These are phyloP conservation scores for Calonectria crousiana DNA, from an alignment of 2,329 filamentous ascomycete genomes.

Conservation along the genomic window DNA sequence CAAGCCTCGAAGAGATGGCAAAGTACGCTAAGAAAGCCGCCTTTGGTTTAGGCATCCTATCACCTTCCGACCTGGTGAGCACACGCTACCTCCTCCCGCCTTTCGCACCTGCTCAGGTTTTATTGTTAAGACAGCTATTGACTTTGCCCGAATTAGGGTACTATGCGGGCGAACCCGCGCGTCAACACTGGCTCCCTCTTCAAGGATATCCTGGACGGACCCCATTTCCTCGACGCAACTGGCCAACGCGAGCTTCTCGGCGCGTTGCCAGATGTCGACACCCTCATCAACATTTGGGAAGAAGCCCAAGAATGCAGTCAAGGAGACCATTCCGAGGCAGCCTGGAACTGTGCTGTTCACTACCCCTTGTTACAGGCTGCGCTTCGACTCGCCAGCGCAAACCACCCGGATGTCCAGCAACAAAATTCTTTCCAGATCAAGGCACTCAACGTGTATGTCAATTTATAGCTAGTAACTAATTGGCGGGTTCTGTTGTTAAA, in stretches of 20 bases:
- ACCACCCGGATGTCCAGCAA: not conserved
- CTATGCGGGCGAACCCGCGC: not conserved
- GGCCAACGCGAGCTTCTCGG: not conserved
- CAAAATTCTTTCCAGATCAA: not conserved
- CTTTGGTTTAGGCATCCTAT: not conserved
- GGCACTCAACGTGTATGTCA: not conserved
- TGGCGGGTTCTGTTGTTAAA: not conserved
- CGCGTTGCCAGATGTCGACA: not conserved
- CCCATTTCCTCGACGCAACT: not conserved
- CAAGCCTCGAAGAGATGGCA: not conserved
- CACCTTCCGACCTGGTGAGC: not conserved
- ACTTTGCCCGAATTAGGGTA: not conserved
- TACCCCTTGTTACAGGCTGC: not conserved
- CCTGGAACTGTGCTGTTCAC: not conserved
- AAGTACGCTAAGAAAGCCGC: not conserved
- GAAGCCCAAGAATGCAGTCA: not conserved
- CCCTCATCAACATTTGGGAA: not conserved
- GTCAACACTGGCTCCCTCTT: not conserved
- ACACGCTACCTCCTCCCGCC: too few species aligned
- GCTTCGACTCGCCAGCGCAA: not conserved
- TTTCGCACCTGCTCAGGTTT: not conserved
- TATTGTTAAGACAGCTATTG: not conserved
- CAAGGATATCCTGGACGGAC: not conserved
- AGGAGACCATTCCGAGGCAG: not conserved
- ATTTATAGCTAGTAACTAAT: not conserved